Percentiles rank a stretch among this genome's conserved stretches.
Evolutionary conservation across 805 yeast species (phyloP).

Genomic region (Metschnikowia hibisci): DNA sequence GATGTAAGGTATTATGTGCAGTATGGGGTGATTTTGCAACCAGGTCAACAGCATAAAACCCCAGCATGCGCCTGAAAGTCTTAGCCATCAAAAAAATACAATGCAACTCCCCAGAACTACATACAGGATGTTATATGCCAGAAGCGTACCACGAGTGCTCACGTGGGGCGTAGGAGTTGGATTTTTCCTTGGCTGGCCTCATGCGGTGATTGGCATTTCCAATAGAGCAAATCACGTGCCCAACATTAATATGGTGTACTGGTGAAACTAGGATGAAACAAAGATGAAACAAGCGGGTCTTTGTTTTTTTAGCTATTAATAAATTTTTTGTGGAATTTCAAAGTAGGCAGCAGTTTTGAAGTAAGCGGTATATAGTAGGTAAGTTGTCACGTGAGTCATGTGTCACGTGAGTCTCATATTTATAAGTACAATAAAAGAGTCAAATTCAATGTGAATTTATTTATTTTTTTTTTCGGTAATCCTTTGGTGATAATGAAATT

Average conservation of each 20-base stretch:
- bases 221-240: constrained; percentile 29
- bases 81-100: too few relatives aligned
- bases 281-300: neutral
- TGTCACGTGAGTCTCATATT: too few relatives aligned
- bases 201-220: constrained; percentile 21
- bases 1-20: neutral
- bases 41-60: neutral
- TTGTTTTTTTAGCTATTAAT: too few relatives aligned
- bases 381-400: too few relatives aligned
- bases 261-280: neutral
- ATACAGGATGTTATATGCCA: constrained; percentile 20
- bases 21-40: constrained; percentile 5
- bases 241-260: constrained; percentile 21
- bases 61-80: neutral
- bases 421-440: too few relatives aligned
- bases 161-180: constrained; percentile 31
- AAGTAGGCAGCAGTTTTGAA: too few relatives aligned
- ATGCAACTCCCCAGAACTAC: constrained; percentile 22
- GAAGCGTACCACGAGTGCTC: constrained; percentile 29
- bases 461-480: too few relatives aligned
- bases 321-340: too few relatives aligned
- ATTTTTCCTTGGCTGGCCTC: constrained; percentile 37
- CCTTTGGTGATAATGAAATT: too few relatives aligned
- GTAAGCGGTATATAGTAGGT: too few relatives aligned
- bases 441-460: too few relatives aligned